Conservation (phyloP, 2,329 filamentous ascomycete species). For the Trichoderma gracile region DNA sequence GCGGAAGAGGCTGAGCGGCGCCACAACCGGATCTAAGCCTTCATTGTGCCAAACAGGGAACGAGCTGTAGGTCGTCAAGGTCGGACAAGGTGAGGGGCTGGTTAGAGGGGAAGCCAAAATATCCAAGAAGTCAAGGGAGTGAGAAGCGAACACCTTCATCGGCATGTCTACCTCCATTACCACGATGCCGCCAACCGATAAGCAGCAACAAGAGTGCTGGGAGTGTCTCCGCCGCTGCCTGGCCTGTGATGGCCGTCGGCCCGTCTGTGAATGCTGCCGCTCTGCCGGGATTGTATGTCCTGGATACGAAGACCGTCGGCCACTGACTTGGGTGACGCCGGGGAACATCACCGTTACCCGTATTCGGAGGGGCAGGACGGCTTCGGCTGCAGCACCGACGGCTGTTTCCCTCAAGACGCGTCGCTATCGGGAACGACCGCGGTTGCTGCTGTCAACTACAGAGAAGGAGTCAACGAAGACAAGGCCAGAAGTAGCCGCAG, state of each 20-base stretch:
- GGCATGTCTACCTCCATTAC: background rate
- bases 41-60: background rate
- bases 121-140: too few relatives aligned
- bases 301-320: conserved; percentile 43
- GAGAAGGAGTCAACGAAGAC: background rate
- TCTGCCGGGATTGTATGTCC: conserved; percentile 40
- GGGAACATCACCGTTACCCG: conserved; percentile 36
- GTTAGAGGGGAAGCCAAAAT: background rate
- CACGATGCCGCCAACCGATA: background rate
- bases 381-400: background rate
- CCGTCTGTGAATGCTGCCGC: conserved; percentile 42
- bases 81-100: background rate
- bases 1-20: background rate
- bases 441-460: background rate
- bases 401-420: background rate
- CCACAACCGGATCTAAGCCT: background rate
- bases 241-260: conserved; percentile 42
- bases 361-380: background rate
- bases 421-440: background rate
- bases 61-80: background rate
- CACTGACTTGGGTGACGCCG: conserved; percentile 42
- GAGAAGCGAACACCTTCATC: too few relatives aligned
- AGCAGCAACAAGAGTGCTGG: conserved; percentile 39
- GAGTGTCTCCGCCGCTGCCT: conserved; percentile 43
- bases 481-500: too few relatives aligned